Conservation (phyloP, 768 basidiomycete species). For the Mycena capillaripes region DNA sequence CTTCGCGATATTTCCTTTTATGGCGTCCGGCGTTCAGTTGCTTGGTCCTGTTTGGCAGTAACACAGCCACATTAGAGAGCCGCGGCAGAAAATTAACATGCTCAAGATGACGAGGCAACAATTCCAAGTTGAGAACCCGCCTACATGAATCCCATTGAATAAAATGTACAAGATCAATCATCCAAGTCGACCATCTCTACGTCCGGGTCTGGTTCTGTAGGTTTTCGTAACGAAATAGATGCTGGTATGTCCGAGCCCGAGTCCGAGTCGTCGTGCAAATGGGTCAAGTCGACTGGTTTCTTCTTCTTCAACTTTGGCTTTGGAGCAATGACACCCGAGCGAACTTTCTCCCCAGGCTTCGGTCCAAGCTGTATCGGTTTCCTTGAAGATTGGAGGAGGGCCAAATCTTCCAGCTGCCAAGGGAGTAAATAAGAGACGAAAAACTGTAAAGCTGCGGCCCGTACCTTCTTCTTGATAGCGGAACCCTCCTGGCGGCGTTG, state of each 20-base stretch:
- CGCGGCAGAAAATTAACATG: not conserved
- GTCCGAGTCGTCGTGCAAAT: conserved; percentile 38
- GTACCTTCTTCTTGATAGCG: conserved; percentile 71
- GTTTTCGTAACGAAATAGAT: conserved; percentile 14
- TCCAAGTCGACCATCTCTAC: conserved; percentile 61
- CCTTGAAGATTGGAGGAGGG: conserved; percentile 63
- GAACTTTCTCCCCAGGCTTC: conserved; percentile 72
- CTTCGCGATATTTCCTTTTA: too few species aligned
- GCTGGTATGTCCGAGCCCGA: conserved; percentile 33
- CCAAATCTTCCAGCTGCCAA: conserved; percentile 68
- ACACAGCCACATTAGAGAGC: not conserved
- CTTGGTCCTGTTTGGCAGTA: too few species aligned
- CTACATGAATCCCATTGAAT: not conserved
- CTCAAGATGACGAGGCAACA: not conserved
- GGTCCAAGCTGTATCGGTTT: conserved; percentile 72
- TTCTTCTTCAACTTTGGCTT: conserved; percentile 36
- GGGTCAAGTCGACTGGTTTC: conserved; percentile 27
- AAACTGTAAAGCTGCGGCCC: conserved; percentile 13
- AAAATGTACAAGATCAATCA: conserved; percentile 40
- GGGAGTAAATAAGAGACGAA: not conserved
- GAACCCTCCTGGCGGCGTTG: conserved; percentile 55
- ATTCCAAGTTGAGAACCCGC: not conserved
- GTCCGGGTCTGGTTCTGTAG: conserved; percentile 18
- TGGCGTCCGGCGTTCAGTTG: too few species aligned
- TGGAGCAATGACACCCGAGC: conserved; percentile 67